These are phyloP conservation scores for Zygosaccharomyces rouxii DNA, from an alignment of 805 yeast genomes.

Conservation along the genomic window DNA sequence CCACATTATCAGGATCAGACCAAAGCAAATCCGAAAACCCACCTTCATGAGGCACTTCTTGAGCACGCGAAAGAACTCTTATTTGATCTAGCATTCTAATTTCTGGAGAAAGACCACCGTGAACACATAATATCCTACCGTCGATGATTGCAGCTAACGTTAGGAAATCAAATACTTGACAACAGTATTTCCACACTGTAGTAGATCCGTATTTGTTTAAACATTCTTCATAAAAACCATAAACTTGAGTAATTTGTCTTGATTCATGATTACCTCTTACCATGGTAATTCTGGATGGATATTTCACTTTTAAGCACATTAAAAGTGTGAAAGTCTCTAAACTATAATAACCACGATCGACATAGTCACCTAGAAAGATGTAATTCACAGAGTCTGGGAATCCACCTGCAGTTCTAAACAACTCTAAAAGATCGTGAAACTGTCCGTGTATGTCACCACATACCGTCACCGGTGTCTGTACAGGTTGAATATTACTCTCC, in stretches of 20 bases:
- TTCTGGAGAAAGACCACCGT: conserved; percentile 96
- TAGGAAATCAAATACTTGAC: conserved; percentile 91
- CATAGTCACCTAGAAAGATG: conserved; percentile 91
- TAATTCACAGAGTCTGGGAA: conserved; percentile 79
- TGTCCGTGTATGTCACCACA: conserved; percentile 99
- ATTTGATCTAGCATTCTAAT: conserved; percentile 96
- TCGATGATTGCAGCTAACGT: conserved; percentile 95
- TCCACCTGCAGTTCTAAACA: conserved; percentile 89
- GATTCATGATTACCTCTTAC: conserved; percentile 98
- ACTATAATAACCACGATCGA: conserved; percentile 95
- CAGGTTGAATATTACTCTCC: conserved; percentile 92
- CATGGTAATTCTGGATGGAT: conserved; percentile 77
- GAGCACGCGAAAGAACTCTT: conserved; percentile 89
- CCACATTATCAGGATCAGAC: conserved; percentile 98
- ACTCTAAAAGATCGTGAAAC: conserved; percentile 87
- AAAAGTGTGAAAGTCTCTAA: conserved; percentile 89
- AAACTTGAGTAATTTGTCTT: conserved; percentile 96
- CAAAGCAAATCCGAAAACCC: conserved; percentile 96
- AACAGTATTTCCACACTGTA: conserved; percentile 93
- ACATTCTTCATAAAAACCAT: conserved; percentile 97
- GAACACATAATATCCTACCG: conserved; percentile 91
- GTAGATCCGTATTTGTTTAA: conserved; percentile 88
- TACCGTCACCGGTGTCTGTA: conserved; percentile 87
- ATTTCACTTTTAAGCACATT: conserved; percentile 89
- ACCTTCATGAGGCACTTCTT: conserved; percentile 98